Evolutionary conservation across 331 rosid genomes (phyloP).

Genomic region (Dryas integrifolia): DNA sequence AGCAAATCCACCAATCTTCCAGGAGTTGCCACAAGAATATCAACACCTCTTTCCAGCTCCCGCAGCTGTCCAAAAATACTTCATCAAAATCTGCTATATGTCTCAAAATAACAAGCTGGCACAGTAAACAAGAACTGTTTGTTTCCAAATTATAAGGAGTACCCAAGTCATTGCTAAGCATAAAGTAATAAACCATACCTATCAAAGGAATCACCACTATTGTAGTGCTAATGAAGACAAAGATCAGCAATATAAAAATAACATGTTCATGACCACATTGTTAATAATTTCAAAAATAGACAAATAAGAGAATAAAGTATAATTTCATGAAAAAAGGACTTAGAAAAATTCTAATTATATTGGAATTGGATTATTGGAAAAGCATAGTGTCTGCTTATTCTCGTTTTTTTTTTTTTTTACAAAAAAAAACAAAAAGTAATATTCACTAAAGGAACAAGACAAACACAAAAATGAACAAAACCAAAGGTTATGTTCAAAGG

Average conservation of each 20-base stretch:
- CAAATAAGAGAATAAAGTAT: not conserved
- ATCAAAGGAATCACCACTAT: not conserved
- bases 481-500: too few relatives aligned
- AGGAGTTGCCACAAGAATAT: constrained; percentile 90
- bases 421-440: too few relatives aligned
- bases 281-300: not conserved
- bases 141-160: not conserved
- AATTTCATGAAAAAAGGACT: too few relatives aligned
- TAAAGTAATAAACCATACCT: too few relatives aligned
- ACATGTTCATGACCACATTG: not conserved
- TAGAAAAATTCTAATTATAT: too few relatives aligned
- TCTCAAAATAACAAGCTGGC: not conserved
- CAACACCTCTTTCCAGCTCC: constrained; percentile 88
- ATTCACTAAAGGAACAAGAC: too few relatives aligned
- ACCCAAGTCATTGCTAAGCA: not conserved
- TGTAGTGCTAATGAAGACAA: not conserved
- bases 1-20: constrained; percentile 86
- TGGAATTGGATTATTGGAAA: too few relatives aligned
- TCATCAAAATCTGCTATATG: constrained; percentile 20
- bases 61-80: constrained; percentile 51
- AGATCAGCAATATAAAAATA: not conserved
- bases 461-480: too few relatives aligned
- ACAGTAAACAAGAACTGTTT: not conserved
- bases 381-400: too few relatives aligned
- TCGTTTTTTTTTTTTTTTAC: too few relatives aligned